These are phyloP conservation scores for Pseudoneurospora amorphoporcata DNA, from an alignment of 495 filamentous ascomycete genomes.

Conservation along the genomic window DNA sequence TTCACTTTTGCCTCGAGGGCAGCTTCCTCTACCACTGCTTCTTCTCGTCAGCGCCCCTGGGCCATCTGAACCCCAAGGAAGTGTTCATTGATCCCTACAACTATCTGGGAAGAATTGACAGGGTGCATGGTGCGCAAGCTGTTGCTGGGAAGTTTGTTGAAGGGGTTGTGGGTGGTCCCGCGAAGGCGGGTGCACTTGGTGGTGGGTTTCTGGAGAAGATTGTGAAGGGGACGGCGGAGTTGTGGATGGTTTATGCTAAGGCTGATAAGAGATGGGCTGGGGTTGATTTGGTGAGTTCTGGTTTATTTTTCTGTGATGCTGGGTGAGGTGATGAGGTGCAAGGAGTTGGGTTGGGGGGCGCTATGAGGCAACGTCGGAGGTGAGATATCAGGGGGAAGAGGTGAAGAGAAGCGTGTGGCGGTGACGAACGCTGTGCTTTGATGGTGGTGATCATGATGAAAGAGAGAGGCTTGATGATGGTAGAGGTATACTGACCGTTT, in stretches of 20 bases:
- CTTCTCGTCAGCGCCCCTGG: slow-evolving; percentile 51
- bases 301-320: background rate
- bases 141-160: slow-evolving; percentile 32
- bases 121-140: slow-evolving; percentile 65
- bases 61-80: slow-evolving; percentile 16
- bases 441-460: background rate
- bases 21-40: slow-evolving; percentile 90
- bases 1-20: slow-evolving; percentile 81
- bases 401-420: background rate
- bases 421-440: no score
- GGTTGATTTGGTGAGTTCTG: slow-evolving; percentile 51
- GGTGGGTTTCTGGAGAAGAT: background rate
- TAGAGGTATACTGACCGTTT: no score
- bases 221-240: slow-evolving; percentile 27
- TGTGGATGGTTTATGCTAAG: slow-evolving; percentile 92
- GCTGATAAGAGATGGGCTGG: slow-evolving; percentile 77
- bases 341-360: no score
- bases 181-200: background rate
- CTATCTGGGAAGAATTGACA: slow-evolving; percentile 34
- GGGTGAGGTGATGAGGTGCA: background rate
- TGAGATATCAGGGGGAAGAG: no score
- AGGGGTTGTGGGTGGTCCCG: background rate
- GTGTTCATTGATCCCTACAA: slow-evolving; percentile 30
- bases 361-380: no score
- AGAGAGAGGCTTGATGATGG: no score